These are phyloP conservation scores for Arctostaphylos glauca DNA, from an alignment of 148 eudicot genomes.

Conservation along the genomic window DNA sequence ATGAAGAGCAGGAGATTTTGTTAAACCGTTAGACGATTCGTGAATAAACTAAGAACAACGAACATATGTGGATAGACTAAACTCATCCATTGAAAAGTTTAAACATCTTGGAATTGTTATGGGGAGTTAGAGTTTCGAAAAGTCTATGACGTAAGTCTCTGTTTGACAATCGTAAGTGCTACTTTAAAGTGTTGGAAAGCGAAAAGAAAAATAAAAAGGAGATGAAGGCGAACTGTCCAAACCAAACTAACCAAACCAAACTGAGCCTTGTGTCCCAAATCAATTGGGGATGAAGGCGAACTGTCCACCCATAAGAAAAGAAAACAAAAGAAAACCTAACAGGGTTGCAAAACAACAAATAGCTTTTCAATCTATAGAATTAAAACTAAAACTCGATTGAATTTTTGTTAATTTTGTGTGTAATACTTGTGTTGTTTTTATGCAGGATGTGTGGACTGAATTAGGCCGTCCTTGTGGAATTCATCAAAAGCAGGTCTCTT, in stretches of 20 bases:
- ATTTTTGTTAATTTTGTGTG: not conserved
- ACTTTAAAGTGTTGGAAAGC: not conserved
- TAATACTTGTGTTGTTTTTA: conserved; percentile 4
- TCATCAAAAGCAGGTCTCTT: conserved; percentile 85
- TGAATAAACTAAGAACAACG: not conserved
- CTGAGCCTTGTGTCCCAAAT: too few species aligned
- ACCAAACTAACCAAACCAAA: too few species aligned
- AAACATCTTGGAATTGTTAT: not conserved
- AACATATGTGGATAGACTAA: not conserved
- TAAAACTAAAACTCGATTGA: not conserved
- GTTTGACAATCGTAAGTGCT: not conserved
- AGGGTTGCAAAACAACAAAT: not conserved
- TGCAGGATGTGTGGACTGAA: conserved; percentile 94
- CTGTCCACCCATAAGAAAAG: not conserved
- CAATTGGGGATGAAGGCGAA: not conserved
- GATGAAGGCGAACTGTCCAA: not conserved
- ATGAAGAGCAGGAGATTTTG: not conserved
- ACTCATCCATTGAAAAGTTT: not conserved
- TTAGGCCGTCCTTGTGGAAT: conserved; percentile 95
- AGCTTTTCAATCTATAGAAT: not conserved
- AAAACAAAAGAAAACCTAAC: not conserved
- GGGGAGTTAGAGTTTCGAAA: not conserved
- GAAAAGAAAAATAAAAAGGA: not conserved
- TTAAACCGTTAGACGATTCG: not conserved
- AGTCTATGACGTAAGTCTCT: not conserved